Percentiles rank a stretch among this genome's conserved stretches.
Conservation (phyloP, 1,284 basidiomycete genomes). For the Ustilago tritici region DNA sequence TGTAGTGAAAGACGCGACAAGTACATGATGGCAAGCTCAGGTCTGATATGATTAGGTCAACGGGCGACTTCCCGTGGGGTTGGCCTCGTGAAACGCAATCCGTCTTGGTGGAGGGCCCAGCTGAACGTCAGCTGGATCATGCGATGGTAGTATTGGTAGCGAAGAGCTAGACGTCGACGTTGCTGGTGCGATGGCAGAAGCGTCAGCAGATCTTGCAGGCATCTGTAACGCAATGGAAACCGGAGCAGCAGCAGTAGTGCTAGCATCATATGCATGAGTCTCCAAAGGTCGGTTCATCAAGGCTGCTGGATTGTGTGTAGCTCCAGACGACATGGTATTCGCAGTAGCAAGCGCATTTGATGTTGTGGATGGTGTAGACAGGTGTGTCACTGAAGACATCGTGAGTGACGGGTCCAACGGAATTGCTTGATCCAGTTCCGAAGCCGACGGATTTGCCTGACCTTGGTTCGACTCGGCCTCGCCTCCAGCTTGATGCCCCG, state of each 20-base stretch:
- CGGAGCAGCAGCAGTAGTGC: background rate
- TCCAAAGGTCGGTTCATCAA: background rate
- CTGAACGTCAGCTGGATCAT: background rate
- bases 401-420: slow-evolving; percentile 20
- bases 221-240: background rate
- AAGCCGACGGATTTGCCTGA: slow-evolving; percentile 7
- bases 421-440: slow-evolving; percentile 18
- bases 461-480: background rate
- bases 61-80: background rate
- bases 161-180: background rate
- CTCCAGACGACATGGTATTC: background rate
- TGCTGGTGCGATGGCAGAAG: background rate
- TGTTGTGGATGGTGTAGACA: background rate
- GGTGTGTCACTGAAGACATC: background rate
- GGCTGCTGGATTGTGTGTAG: background rate
- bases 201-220: background rate
- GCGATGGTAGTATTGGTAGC: background rate
- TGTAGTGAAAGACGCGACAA: background rate
- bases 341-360: background rate
- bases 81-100: slow-evolving; percentile 41
- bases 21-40: background rate
- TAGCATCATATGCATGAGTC: background rate
- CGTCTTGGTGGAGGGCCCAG: slow-evolving; percentile 22
- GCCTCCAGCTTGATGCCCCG: background rate
- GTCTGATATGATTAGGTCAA: background rate